Evolutionary conservation across 352 stramenopile species (phyloP), one percentile per base, ranked within the genome.

Genomic region (Albugo laibachii): DNA sequence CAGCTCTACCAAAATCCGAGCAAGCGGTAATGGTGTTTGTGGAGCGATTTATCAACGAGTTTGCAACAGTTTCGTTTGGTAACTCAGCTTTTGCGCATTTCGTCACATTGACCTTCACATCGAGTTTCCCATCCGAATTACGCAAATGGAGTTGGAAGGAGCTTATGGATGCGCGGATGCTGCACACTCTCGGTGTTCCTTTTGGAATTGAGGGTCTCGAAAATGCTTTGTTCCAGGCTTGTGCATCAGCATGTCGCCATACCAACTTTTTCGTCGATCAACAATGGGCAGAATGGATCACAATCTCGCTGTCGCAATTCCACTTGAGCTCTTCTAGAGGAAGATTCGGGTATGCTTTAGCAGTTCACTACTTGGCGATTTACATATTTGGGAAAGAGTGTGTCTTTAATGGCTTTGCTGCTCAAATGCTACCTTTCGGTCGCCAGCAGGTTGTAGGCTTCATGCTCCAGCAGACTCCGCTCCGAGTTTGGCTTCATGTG

Each of bases 141-240:
- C 69, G 70, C 20, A 72, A 68, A 37, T 80, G 63, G 43, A 60
- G 83, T 24, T 86, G 74, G 74, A 80, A 78, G 48, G 73, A 86
- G 53, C 55, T 86, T 0, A 49, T 66, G 11, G 66, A 59, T 14
- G 66, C 58, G 12, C 66, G 62, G 27, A 40, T 80, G 49, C 49
- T 85, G 19, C 64, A 80, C 46, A 56, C 56, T 10, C 65, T 83
- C 10, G 24, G 24, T 31, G 24, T 8, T 31, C 24, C 24, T 3
- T 8, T 8, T 31, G 24, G 24, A 31, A 31, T 3, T 8, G 24
- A 31, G 8, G 24, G 8, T 10, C 24, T 31, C 24, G 24, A 31
- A 31, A 31, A 31, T 31, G 8, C 8, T 31, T 10, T 31, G 8
- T 31, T 31, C 8, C 24, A 31, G 8, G 24, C 24, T 8, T 31